Evolutionary conservation across 768 basidiomycete species (phyloP).

Genomic region (Termitomyces sp.): DNA sequence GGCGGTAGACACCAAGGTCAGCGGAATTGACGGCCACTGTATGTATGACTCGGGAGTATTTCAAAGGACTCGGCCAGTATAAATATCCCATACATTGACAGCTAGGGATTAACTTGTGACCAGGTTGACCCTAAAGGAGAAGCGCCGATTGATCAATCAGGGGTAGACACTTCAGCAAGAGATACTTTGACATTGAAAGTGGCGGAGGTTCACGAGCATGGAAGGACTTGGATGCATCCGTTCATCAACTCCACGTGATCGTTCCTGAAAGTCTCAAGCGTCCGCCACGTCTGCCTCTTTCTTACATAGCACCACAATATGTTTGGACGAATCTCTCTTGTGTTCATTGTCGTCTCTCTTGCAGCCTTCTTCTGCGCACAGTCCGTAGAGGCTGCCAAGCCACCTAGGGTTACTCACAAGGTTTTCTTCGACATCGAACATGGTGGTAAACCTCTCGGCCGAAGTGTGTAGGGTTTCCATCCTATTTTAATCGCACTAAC

Average conservation of each 20-base stretch:
- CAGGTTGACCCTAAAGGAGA: no score
- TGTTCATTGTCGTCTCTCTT: slow-evolving; percentile 55
- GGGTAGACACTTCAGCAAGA: no score
- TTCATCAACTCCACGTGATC: slow-evolving; percentile 4
- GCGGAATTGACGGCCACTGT: no score
- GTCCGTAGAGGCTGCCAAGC: slow-evolving; percentile 75
- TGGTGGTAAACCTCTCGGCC: slow-evolving; percentile 80
- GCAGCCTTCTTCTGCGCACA: slow-evolving; percentile 68
- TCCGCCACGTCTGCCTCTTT: slow-evolving; percentile 12
- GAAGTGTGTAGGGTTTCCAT: slow-evolving; percentile 42
- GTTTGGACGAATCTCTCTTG: slow-evolving; percentile 59
- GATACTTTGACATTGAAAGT: no score
- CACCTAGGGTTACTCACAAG: slow-evolving; percentile 87
- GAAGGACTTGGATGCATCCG: no score
- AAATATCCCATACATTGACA: no score
- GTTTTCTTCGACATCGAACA: slow-evolving; percentile 95
- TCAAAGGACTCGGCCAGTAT: no score
- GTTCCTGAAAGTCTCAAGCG: background rate
- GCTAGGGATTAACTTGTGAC: no score
- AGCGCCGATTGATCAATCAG: no score
- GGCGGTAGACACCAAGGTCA: no score
- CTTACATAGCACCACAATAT: slow-evolving; percentile 27
- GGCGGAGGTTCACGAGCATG: no score
- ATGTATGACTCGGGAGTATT: no score
- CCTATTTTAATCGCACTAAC: slow-evolving; percentile 7